These are phyloP conservation scores for Cystobasidium sp. DNA, from an alignment of 1,284 basidiomycete species.

Conservation along the genomic window DNA sequence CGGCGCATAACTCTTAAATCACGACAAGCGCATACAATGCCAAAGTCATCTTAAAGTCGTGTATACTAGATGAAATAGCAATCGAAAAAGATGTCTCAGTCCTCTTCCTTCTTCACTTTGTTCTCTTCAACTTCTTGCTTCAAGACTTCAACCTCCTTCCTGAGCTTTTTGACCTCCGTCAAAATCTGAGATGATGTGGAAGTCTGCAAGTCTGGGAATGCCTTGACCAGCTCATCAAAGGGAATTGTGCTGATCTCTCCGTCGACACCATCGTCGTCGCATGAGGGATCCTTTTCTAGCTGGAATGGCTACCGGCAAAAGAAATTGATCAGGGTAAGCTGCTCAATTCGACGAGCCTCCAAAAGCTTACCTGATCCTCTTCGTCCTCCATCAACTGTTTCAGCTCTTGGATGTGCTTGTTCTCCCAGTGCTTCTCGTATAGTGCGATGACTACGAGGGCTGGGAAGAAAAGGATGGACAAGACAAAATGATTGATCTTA, in stretches of 20 bases:
- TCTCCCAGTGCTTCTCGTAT: constrained; percentile 66
- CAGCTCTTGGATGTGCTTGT: constrained; percentile 1
- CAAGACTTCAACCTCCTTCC: constrained; percentile 40
- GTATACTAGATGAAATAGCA: too few relatives aligned
- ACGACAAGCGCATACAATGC: too few relatives aligned
- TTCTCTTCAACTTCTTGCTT: constrained; percentile 36
- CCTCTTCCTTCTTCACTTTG: constrained; percentile 43
- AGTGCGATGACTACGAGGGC: constrained; percentile 75
- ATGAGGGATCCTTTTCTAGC: constrained; percentile 72
- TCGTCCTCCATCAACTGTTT: constrained; percentile 34
- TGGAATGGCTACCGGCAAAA: constrained; percentile 54
- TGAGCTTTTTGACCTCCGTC: constrained; percentile 43
- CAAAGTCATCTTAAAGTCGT: too few relatives aligned
- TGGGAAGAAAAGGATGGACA: constrained; percentile 77
- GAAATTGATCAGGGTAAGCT: constrained; percentile 45
- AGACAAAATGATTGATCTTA: constrained; percentile 76
- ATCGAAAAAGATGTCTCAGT: not conserved
- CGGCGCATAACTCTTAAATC: too few relatives aligned
- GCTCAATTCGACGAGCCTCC: constrained; percentile 8
- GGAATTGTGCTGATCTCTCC: constrained; percentile 73
- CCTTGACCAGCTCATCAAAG: constrained; percentile 74
- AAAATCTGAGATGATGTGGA: constrained; percentile 36
- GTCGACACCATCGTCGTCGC: constrained; percentile 65
- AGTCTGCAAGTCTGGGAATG: constrained; percentile 67
- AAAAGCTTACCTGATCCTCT: constrained; percentile 49